phyloP scores from a whole-genome alignment of 2,329 filamentous ascomycete species.

The Laburnicola sp. region DNA sequence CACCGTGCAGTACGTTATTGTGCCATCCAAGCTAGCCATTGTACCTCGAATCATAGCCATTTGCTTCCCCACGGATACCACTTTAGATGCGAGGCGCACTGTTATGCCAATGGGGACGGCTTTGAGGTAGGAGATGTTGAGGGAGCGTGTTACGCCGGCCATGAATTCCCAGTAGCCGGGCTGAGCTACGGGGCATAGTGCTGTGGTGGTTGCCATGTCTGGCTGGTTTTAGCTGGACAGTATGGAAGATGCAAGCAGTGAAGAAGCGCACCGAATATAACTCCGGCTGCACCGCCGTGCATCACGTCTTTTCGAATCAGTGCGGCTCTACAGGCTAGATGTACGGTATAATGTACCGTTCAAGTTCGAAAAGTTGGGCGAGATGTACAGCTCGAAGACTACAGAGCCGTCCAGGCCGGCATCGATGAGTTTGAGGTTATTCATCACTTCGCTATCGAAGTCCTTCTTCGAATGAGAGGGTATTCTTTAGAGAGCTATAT shows the following conservation, averaged over 20 bases:
- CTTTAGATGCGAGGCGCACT: slow-evolving; percentile 49
- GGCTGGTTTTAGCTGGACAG: neutral
- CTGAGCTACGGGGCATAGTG: slow-evolving; percentile 53
- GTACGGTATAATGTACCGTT: slow-evolving; percentile 32
- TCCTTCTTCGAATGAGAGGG: slow-evolving; percentile 25
- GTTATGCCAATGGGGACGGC: slow-evolving; percentile 53
- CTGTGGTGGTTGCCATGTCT: slow-evolving; percentile 52
- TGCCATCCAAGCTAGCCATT: slow-evolving; percentile 56
- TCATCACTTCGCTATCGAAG: slow-evolving; percentile 45
- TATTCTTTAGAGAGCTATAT: neutral
- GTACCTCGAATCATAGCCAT: slow-evolving; percentile 57
- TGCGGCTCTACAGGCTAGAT: neutral
- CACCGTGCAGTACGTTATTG: slow-evolving; percentile 53
- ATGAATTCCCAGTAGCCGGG: slow-evolving; percentile 58
- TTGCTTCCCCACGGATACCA: slow-evolving; percentile 53
- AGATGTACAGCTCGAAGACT: slow-evolving; percentile 39
- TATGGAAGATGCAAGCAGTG: no score
- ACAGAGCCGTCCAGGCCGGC: slow-evolving; percentile 42
- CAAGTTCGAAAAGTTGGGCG: slow-evolving; percentile 44
- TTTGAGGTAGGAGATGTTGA: slow-evolving; percentile 57
- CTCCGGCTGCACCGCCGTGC: slow-evolving; percentile 46
- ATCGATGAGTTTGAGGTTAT: slow-evolving; percentile 42
- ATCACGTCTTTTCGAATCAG: slow-evolving; percentile 41
- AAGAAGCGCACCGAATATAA: slow-evolving; percentile 37
- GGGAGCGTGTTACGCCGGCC: slow-evolving; percentile 54